Base-by-base conservation (phyloP, 2,329 filamentous ascomycete species). In the Cytospora mali region DNA sequence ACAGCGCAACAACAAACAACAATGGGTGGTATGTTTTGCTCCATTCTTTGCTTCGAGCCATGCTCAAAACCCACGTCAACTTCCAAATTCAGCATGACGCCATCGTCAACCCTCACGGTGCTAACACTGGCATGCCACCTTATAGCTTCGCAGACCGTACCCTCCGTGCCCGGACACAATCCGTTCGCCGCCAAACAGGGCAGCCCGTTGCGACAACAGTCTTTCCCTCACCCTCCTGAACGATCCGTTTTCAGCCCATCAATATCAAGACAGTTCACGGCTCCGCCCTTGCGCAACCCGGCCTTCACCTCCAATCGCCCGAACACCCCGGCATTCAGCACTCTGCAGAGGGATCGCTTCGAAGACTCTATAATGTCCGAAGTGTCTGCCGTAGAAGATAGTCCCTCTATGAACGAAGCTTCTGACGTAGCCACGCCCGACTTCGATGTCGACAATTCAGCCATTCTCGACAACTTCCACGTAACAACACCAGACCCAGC, bases 201-300 rank as follows among this genome's bases (percentile, higher is more conserved):
- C 67, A 67, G 73, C 51, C 71, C 71, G 14, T 69, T 72, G 52
- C 64, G 65, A 75, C 80, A 79, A 69, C 71, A 76, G 49, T 76
- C 74, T 58, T 57, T 60, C 48, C 72, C 71, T 1, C 69, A 70
- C 3, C 72, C 76, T 23, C 78, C 79, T 2, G 75, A 77, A 60
- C 74, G 78, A n/a, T 78, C 79, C 14, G 73, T 78, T 50, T 83
- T 85, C 69, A 77, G 77, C 29, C 77, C 80, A 6, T 74, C 77
- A 51, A 65, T 81, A 4, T 71, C 76, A 6, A 75, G 75, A 59
- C 75, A 76, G 46, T 74, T 77, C 52, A 75, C 77, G 0, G 82
- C 80, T 0, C 77, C 83, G 16, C 77, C 80, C 0, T 88, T 88
- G 66, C 82, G 86, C 25, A 88, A 88, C 67, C 84, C 86, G 0